Evolutionary conservation across 2,329 filamentous ascomycete genomes (phyloP).

Genomic region (Rachicladosporium sp.): DNA sequence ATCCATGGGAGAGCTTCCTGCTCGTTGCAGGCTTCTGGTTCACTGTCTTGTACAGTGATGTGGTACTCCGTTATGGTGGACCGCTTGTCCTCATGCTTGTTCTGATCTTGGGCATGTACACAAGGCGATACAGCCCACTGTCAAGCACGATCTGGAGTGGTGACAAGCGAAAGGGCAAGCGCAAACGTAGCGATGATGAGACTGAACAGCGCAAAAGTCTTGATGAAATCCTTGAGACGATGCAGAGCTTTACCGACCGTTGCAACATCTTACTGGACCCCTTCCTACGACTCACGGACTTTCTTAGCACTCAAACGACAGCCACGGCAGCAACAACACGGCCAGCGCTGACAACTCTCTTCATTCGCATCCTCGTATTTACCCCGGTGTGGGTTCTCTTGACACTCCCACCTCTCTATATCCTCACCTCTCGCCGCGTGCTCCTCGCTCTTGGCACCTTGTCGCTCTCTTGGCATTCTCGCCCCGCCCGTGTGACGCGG

Average conservation of each 20-base stretch:
- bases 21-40: conserved; percentile 79
- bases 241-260: conserved; percentile 78
- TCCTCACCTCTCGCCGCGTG: conserved; percentile 78
- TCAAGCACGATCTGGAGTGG: conserved; percentile 71
- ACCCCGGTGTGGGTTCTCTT: conserved; percentile 79
- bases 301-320: conserved; percentile 69
- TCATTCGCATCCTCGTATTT: conserved; percentile 76
- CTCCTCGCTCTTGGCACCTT: conserved; percentile 78
- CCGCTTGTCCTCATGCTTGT: conserved; percentile 68
- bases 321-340: conserved; percentile 83
- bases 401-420: conserved; percentile 66
- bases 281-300: conserved; percentile 78
- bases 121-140: conserved; percentile 74
- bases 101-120: conserved; percentile 87
- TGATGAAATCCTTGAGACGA: conserved; percentile 90
- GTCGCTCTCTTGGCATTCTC: conserved; percentile 81
- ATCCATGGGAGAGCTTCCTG: conserved; percentile 95
- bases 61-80: conserved; percentile 64
- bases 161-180: conserved; percentile 47
- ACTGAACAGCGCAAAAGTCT: conserved; percentile 68
- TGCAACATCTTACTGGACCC: conserved; percentile 90
- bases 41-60: conserved; percentile 71
- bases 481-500: conserved; percentile 70
- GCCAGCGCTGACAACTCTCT: conserved; percentile 77
- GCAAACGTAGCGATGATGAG: conserved; percentile 21